Conservation (phyloP, 257 asterid species). For the Solanum ossicruentum region DNA sequence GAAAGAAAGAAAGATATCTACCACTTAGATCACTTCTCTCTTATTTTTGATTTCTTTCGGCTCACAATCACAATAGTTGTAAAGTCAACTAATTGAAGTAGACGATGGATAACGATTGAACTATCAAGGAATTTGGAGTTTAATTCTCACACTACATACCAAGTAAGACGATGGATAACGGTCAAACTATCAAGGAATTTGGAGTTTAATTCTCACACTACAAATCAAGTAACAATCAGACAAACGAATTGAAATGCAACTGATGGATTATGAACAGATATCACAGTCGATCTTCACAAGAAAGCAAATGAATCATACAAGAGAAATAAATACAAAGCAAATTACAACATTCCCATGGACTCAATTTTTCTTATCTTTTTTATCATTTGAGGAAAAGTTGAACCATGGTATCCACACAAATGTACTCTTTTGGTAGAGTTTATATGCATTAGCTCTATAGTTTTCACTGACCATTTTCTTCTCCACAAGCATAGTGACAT, state of each 20-base stretch:
- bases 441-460: slow-evolving; percentile 62
- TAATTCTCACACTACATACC: rapidly evolving
- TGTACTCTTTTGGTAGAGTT: slow-evolving; percentile 47
- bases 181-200: background rate
- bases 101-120: background rate
- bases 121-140: background rate
- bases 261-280: background rate
- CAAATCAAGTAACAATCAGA: rapidly evolving
- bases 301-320: background rate
- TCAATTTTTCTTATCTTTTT: slow-evolving; percentile 24
- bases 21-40: background rate
- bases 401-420: slow-evolving; percentile 85
- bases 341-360: background rate
- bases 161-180: no score
- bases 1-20: background rate
- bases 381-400: slow-evolving; percentile 20
- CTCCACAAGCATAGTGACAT: slow-evolving; percentile 83
- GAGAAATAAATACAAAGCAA: background rate
- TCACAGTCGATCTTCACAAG: background rate
- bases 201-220: rapidly evolving
- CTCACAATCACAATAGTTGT: background rate
- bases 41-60: no score
- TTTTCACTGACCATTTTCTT: slow-evolving; percentile 54
- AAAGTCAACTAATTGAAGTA: background rate
- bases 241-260: background rate